Evolutionary conservation across 1,139 yeast genomes (phyloP), one percentile per base, ranked within the genome.

Genomic region (Pichia sp.): DNA sequence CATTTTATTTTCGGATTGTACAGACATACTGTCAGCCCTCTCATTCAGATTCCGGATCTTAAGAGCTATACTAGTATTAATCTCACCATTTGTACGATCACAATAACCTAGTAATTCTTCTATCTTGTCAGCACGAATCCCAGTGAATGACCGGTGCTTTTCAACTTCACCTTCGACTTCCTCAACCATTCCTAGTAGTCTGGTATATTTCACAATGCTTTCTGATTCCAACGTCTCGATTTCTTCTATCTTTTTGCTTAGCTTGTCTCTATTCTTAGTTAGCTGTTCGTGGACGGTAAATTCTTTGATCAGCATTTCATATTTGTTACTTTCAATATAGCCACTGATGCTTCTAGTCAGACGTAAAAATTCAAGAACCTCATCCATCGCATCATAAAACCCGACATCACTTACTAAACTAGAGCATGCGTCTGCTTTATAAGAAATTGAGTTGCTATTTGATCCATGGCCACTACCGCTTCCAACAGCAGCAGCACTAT

Each of bases 1-100:
- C 53, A 62, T 40, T 16, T 60, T 62, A 19, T 60, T 63, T 10
- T 52, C 55, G 10, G 34, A 18, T 16, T 28, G 50, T 18, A 50
- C 51, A 4, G 42, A 50, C 48, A 84, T 70, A 45, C 75, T 76
- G 55, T 86, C 95, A 26, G 84, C 71, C 48, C 82, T 75, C 63
- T 87, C 95, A 48, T 79, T 79, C n/a, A 87, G 72, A 56, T 82
- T 80, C 52, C 95, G 73, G 41, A 87, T 71, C 60, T 87, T 88
- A 50, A 88, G 70, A 30, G 90, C 80, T 49, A 88, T 70, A 0
- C 95, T 85, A 0, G 96, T 89, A 66, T 85, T 87, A 55, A 89
- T 85, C 63, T 87, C 96, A 58, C 93, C 87, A 53, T 86, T 79
- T 22, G 87, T 78, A 56, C 95, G 74, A 66, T 89, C 96, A 51